Evolutionary conservation across 441 rosid species (phyloP).

Genomic region (Theobroma grandiflorum): DNA sequence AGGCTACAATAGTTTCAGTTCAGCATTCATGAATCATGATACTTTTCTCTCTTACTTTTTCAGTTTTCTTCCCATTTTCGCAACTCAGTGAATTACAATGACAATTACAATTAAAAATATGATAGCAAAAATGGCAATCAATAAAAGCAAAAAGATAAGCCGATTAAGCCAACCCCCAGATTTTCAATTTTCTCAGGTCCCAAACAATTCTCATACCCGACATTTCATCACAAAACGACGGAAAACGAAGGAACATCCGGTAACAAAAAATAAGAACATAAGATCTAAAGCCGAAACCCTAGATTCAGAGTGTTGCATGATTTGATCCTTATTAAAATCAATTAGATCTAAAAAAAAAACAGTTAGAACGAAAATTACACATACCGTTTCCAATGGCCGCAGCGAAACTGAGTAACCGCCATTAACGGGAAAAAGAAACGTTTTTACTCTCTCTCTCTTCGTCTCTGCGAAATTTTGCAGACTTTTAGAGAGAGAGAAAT

Average conservation of each 20-base stretch:
- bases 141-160: background rate
- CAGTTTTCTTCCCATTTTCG: background rate
- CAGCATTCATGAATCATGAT: constrained; percentile 1
- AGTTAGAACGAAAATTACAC: background rate
- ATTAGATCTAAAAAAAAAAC: constrained; percentile 9
- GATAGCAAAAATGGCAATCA: background rate
- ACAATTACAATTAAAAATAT: background rate
- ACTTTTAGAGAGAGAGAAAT: background rate
- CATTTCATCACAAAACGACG: constrained; percentile 19
- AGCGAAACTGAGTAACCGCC: constrained; percentile 9
- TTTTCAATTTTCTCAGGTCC: constrained; percentile 26
- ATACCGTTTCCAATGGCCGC: constrained; percentile 25
- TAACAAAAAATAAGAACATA: background rate
- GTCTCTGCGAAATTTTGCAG: background rate
- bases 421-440: background rate
- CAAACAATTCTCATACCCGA: constrained; percentile 20
- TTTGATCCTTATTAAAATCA: background rate
- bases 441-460: background rate
- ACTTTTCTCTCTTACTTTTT: background rate
- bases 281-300: constrained; percentile 26
- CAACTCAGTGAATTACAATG: background rate
- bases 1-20: constrained; percentile 6
- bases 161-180: background rate
- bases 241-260: background rate
- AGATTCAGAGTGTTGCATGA: constrained; percentile 3